Evolutionary conservation across 1,139 yeast species (phyloP).

Genomic region (Yamadazyma diddensiae): DNA sequence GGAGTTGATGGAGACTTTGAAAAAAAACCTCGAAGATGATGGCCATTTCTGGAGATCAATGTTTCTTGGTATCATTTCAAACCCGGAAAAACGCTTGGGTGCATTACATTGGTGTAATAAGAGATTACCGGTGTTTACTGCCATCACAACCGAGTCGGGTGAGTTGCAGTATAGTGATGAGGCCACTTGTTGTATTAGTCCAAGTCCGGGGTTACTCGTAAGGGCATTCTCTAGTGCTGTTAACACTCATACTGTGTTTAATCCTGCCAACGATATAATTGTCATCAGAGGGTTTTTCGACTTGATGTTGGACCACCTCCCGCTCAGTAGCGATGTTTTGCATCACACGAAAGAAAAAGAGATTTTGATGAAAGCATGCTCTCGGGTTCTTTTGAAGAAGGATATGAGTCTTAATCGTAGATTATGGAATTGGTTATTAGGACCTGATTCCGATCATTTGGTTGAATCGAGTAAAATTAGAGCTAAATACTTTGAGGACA

Average conservation of each 20-base stretch:
- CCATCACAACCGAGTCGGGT: conserved; percentile 17
- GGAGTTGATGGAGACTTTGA: conserved; percentile 58
- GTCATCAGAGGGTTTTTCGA: conserved; percentile 92
- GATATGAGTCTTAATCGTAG: conserved; percentile 95
- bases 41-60: conserved; percentile 83
- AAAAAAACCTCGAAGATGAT: conserved; percentile 60
- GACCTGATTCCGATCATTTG: conserved; percentile 50
- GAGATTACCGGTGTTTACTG: conserved; percentile 54
- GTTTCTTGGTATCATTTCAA: conserved; percentile 70
- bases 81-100: conserved; percentile 78
- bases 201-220: conserved; percentile 76
- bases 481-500: conserved; percentile 51
- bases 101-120: conserved; percentile 75
- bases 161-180: conserved; percentile 40
- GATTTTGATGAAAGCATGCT: conserved; percentile 58
- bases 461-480: conserved; percentile 16
- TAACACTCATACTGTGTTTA: conserved; percentile 41
- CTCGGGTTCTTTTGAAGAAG: conserved; percentile 66
- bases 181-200: conserved; percentile 59
- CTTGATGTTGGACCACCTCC: conserved; percentile 63
- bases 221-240: conserved; percentile 74
- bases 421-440: conserved; percentile 88
- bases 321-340: conserved; percentile 55
- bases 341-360: conserved; percentile 57
- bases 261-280: conserved; percentile 49